These are phyloP conservation scores for Nyctanthes arbortristis DNA, from an alignment of 257 asterid genomes.

Conservation along the genomic window DNA sequence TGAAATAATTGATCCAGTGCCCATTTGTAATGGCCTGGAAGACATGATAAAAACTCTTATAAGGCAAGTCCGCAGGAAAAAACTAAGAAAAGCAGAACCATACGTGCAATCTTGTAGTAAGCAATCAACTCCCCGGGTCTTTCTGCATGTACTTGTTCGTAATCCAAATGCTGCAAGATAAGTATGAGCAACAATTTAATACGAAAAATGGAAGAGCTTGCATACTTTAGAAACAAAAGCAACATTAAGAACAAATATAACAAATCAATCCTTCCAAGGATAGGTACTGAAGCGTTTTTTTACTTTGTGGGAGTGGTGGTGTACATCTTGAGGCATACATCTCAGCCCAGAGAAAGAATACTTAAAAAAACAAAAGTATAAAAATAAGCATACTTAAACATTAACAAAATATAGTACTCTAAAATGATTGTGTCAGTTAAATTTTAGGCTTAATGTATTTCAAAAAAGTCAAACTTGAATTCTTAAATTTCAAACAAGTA, in stretches of 20 bases:
- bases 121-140: constrained; percentile 96
- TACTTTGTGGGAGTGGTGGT: too few relatives aligned
- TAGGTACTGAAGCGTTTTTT: too few relatives aligned
- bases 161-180: constrained; percentile 77
- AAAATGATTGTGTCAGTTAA: too few relatives aligned
- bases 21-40: constrained; percentile 97
- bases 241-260: constrained; percentile 22
- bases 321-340: too few relatives aligned
- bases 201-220: constrained; percentile 23
- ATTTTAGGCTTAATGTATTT: too few relatives aligned
- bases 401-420: too few relatives aligned
- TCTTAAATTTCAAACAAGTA: too few relatives aligned
- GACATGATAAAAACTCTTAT: constrained; percentile 22
- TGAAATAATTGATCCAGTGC: constrained; percentile 93
- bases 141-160: constrained; percentile 79
- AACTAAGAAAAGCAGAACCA: constrained; percentile 29
- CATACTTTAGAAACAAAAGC: constrained; percentile 16
- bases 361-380: too few relatives aligned
- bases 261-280: constrained; percentile 19
- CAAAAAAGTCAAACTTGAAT: too few relatives aligned
- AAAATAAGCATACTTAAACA: too few relatives aligned
- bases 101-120: constrained; percentile 98
- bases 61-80: constrained; percentile 21
- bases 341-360: too few relatives aligned
- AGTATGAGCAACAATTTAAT: constrained; percentile 20